These are phyloP conservation scores for Hyphodiscus sp. DNA, from an alignment of 2,329 filamentous ascomycete genomes.

Conservation along the genomic window DNA sequence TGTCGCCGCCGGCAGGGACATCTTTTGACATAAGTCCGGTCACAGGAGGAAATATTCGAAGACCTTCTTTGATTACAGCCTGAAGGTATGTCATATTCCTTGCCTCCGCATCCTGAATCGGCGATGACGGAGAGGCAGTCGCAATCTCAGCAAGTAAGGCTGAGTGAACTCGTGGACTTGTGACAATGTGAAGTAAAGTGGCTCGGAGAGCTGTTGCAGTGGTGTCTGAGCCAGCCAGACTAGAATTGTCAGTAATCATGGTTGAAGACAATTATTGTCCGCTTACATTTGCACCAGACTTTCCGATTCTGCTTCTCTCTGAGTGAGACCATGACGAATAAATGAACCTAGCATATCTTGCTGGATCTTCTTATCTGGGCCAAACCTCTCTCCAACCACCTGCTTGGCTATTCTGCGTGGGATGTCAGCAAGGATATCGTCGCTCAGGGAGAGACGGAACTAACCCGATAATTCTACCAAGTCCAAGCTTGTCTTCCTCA, in stretches of 20 bases:
- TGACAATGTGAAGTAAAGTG: slow-evolving; percentile 46
- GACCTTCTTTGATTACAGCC: slow-evolving; percentile 42
- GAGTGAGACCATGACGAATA: slow-evolving; percentile 17
- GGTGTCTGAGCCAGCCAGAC: slow-evolving; percentile 39
- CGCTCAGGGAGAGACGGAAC: slow-evolving; percentile 21
- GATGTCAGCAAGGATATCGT: neutral
- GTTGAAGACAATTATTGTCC: neutral
- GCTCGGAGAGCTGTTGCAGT: slow-evolving; percentile 48
- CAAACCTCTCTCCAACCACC: slow-evolving; percentile 40
- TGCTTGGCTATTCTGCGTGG: slow-evolving; percentile 32
- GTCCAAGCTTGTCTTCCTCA: slow-evolving; percentile 33
- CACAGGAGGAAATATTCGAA: slow-evolving; percentile 41
- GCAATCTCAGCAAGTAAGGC: slow-evolving; percentile 41
- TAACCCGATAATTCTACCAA: slow-evolving; percentile 42
- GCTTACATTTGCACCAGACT: slow-evolving; percentile 18
- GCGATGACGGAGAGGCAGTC: slow-evolving; percentile 20
- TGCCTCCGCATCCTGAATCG: slow-evolving; percentile 31
- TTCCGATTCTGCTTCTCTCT: slow-evolving; percentile 15
- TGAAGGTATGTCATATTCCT: slow-evolving; percentile 40
- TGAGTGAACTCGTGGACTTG: slow-evolving; percentile 39
- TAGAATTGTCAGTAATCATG: neutral
- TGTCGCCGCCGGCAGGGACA: slow-evolving; percentile 9
- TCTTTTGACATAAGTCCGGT: slow-evolving; percentile 22
- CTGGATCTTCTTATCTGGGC: slow-evolving; percentile 35
- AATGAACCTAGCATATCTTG: slow-evolving; percentile 50